phyloP scores from a whole-genome alignment of 805 yeast species.

The Jamesozyma piceae region DNA sequence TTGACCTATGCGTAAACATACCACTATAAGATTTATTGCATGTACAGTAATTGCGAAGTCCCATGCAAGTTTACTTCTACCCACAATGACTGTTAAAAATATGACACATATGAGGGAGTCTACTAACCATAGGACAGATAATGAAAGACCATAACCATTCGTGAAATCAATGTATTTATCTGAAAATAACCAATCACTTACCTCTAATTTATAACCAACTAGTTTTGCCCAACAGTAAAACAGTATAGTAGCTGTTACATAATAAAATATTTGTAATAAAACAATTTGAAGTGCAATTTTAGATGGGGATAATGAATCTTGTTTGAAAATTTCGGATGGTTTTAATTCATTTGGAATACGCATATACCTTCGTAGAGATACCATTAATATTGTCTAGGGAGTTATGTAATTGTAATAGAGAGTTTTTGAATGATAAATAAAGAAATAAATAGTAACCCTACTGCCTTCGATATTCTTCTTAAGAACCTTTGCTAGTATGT shows the following conservation, averaged over 20 bases:
- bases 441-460: too few species aligned
- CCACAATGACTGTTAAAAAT: conserved; percentile 79
- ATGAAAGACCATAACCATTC: conserved; percentile 70
- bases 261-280: conserved; percentile 69
- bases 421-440: too few species aligned
- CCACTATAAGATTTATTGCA: conserved; percentile 62
- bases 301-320: conserved; percentile 46
- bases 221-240: conserved; percentile 58
- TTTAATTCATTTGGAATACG: conserved; percentile 24
- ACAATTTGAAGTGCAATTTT: conserved; percentile 64
- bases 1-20: conserved; percentile 51
- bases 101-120: conserved; percentile 77
- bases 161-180: conserved; percentile 69
- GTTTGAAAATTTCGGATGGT: conserved; percentile 26
- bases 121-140: conserved; percentile 69
- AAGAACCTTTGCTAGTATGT: too few species aligned
- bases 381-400: conserved; percentile 8
- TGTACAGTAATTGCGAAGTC: conserved; percentile 95
- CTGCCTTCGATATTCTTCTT: too few species aligned
- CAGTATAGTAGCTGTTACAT: conserved; percentile 56
- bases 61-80: conserved; percentile 89
- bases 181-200: conserved; percentile 61
- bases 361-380: conserved; percentile 23
- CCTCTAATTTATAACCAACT: conserved; percentile 58
- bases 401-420: too few species aligned